Evolutionary conservation across 306 rosid species (phyloP).

Genomic region (Elaeagnus macrophylla): DNA sequence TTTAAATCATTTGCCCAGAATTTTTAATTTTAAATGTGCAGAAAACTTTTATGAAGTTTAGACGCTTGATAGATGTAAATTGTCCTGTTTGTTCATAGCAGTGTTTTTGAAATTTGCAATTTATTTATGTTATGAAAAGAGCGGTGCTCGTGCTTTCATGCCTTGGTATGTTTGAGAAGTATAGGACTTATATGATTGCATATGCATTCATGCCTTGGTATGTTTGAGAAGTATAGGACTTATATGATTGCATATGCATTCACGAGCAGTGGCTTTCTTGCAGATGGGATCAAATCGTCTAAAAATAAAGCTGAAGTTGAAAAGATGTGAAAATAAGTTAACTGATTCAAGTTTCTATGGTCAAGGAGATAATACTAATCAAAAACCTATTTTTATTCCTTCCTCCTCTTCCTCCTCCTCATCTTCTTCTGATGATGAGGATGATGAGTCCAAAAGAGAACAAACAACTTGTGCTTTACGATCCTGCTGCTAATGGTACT

Average conservation of each 20-base stretch:
- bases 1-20: too few relatives aligned
- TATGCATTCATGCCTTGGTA: too few relatives aligned
- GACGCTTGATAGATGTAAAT: not conserved
- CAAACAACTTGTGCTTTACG: conserved; percentile 63
- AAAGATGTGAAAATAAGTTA: conserved; percentile 21
- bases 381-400: conserved; percentile 19
- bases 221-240: not conserved
- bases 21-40: too few relatives aligned
- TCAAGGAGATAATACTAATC: conserved; percentile 13
- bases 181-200: not conserved
- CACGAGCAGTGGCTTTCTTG: too few relatives aligned
- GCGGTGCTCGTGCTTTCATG: not conserved
- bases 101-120: not conserved
- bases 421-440: conserved; percentile 47
- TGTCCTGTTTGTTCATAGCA: not conserved
- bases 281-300: conserved; percentile 27
- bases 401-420: conserved; percentile 29
- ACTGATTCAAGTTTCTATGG: conserved; percentile 22
- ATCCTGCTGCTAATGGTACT: conserved; percentile 35
- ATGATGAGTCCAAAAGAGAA: conserved; percentile 26
- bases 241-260: too few relatives aligned
- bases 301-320: conserved; percentile 30
- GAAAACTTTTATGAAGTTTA: not conserved
- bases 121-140: not conserved
- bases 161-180: too few relatives aligned